phyloP scores from a whole-genome alignment of 2,329 filamentous ascomycete genomes.

The Daldinia eschscholtzii region DNA sequence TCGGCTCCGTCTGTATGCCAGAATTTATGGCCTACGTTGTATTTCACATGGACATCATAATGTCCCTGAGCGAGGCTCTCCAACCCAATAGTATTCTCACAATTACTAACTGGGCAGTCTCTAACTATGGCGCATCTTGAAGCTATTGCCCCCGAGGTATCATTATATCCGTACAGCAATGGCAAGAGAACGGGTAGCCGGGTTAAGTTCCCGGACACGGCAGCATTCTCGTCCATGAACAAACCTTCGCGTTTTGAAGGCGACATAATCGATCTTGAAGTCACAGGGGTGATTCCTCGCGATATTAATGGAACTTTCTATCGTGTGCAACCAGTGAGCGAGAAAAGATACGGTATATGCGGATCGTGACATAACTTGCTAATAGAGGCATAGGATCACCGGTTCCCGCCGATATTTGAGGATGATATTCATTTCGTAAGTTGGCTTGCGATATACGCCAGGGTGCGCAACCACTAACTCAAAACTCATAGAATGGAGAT shows the following conservation, averaged over 20 bases:
- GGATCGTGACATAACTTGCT: background rate
- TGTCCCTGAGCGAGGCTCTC: conserved; percentile 9
- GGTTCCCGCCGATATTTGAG: conserved; percentile 67
- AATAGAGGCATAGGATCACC: conserved; percentile 55
- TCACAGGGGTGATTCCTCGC: conserved; percentile 57
- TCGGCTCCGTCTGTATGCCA: conserved; percentile 23
- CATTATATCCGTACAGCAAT: conserved; percentile 51
- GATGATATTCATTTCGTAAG: conserved; percentile 59
- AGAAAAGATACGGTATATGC: background rate
- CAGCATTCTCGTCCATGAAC: conserved; percentile 55
- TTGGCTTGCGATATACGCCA: background rate
- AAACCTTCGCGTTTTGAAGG: conserved; percentile 56
- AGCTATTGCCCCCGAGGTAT: conserved; percentile 51
- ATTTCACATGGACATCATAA: conserved; percentile 33
- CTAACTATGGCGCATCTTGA: conserved; percentile 55
- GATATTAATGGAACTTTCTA: conserved; percentile 63
- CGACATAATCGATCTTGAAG: conserved; percentile 57
- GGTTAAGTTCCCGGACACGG: conserved; percentile 53
- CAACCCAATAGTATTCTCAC: conserved; percentile 30
- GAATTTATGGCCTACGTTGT: conserved; percentile 8
- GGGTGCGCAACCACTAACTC: background rate
- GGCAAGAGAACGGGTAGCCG: conserved; percentile 47
- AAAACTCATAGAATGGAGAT: conserved; percentile 44
- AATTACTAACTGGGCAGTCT: conserved; percentile 37
- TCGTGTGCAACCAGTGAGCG: conserved; percentile 60